Evolutionary conservation across 78 protist genomes (phyloP).

Genomic region (Dictyostelium brefeldianum): DNA sequence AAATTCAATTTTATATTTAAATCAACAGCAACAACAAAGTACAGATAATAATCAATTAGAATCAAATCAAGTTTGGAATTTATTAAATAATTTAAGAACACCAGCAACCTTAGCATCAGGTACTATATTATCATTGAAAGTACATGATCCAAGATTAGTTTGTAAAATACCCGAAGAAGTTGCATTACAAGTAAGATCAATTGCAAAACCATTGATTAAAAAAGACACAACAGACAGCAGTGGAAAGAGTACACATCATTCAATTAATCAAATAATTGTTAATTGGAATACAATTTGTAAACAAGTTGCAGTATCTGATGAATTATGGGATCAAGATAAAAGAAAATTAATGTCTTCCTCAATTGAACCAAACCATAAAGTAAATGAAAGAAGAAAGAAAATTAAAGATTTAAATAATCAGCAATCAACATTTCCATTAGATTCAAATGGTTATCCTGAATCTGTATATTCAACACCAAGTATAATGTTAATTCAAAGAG

Average conservation of each 20-base stretch:
- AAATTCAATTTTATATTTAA: slow-evolving; percentile 18
- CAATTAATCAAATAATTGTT: slow-evolving; percentile 27
- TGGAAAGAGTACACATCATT: neutral
- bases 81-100: slow-evolving; percentile 40
- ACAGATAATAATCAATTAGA: neutral
- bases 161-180: slow-evolving; percentile 53
- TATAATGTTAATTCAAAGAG: slow-evolving; percentile 62
- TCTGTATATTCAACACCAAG: slow-evolving; percentile 37
- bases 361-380: slow-evolving; percentile 8
- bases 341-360: neutral
- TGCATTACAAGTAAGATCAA: slow-evolving; percentile 26
- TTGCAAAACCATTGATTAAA: slow-evolving; percentile 32
- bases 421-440: neutral
- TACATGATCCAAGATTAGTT: slow-evolving; percentile 60
- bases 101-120: slow-evolving; percentile 74
- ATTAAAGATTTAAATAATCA: slow-evolving; percentile 22
- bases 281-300: slow-evolving; percentile 21
- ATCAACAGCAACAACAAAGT: neutral
- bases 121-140: slow-evolving; percentile 44
- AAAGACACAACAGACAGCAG: neutral
- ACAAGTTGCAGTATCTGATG: slow-evolving; percentile 30
- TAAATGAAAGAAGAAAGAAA: slow-evolving; percentile 51
- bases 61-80: slow-evolving; percentile 40
- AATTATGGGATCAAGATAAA: slow-evolving; percentile 1
- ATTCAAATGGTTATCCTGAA: too few species aligned